Percentiles rank a stretch among this genome's conserved stretches.
Evolutionary conservation across 305 asterid genomes (phyloP).

Genomic region (Fraxinus paxiana): DNA sequence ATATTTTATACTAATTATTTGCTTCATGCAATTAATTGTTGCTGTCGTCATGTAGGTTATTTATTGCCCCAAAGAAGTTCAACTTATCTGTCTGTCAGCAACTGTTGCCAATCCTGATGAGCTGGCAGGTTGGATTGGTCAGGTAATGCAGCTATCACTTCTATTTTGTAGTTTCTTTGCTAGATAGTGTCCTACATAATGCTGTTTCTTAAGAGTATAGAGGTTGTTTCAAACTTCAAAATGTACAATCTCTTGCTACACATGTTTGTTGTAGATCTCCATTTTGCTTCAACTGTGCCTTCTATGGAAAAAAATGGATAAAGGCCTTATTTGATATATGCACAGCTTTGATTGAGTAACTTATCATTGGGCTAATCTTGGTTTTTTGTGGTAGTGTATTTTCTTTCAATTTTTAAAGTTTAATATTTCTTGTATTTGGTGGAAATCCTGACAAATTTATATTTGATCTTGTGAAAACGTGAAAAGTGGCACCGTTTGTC

Average conservation of each 20-base stretch:
- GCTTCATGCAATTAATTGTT: slow-evolving; percentile 33
- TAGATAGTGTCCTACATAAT: not conserved
- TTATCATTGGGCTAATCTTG: slow-evolving; percentile 2
- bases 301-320: not conserved
- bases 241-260: not conserved
- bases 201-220: not conserved
- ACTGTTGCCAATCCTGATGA: slow-evolving; percentile 98
- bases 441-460: not conserved
- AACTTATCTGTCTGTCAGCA: slow-evolving; percentile 93
- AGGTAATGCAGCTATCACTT: slow-evolving; percentile 53
- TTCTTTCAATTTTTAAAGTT: slow-evolving; percentile 1
- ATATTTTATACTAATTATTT: slow-evolving; percentile 22
- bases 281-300: slow-evolving; percentile 3
- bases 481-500: not conserved
- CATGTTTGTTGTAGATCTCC: slow-evolving; percentile 11
- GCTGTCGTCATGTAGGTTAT: slow-evolving; percentile 58
- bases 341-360: not conserved
- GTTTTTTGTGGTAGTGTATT: slow-evolving; percentile 4
- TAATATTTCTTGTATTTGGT: slow-evolving; percentile 8
- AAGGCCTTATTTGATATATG: not conserved
- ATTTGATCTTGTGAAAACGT: not conserved
- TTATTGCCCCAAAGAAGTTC: slow-evolving; percentile 96
- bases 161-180: slow-evolving; percentile 23
- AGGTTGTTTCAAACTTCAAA: slow-evolving; percentile 14
- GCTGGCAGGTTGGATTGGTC: slow-evolving; percentile 98